Evolutionary conservation across 2,329 filamentous ascomycete genomes (phyloP).

Genomic region (Knoxdaviesia proteae): DNA sequence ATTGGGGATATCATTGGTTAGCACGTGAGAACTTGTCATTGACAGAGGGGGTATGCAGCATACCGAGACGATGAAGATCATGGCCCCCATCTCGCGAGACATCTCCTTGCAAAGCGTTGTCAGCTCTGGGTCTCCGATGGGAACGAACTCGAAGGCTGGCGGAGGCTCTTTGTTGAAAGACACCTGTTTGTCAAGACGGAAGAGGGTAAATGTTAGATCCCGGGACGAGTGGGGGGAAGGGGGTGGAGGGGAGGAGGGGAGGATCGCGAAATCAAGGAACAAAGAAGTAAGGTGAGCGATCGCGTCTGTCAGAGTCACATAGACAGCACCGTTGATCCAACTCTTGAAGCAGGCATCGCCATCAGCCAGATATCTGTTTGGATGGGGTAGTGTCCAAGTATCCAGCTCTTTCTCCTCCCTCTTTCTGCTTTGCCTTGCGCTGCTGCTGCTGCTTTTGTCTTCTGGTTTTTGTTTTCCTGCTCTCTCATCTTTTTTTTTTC

Average conservation of each 20-base stretch:
- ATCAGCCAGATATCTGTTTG: too few relatives aligned
- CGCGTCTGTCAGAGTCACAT: too few relatives aligned
- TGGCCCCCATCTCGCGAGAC: conserved; percentile 37
- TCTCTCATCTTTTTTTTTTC: too few relatives aligned
- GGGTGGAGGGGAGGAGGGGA: too few relatives aligned
- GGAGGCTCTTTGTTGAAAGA: conserved; percentile 30
- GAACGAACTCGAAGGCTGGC: conserved; percentile 41
- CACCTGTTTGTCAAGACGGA: conserved; percentile 17
- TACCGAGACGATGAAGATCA: conserved; percentile 49
- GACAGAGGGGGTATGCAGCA: conserved; percentile 9
- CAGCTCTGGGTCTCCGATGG: conserved; percentile 38
- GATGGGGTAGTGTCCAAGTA: too few relatives aligned
- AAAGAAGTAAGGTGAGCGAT: not conserved
- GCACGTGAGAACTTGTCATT: not conserved
- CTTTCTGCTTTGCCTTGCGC: too few relatives aligned
- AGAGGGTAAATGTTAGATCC: conserved; percentile 8
- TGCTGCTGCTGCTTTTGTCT: too few relatives aligned
- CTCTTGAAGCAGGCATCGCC: too few relatives aligned
- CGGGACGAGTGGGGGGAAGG: conserved; percentile 4
- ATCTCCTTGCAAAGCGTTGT: conserved; percentile 42
- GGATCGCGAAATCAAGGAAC: not conserved
- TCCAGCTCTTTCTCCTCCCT: too few relatives aligned
- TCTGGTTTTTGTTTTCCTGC: too few relatives aligned
- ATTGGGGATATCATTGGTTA: not conserved
- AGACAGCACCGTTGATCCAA: too few relatives aligned